These are phyloP conservation scores for Camelina hispida DNA, from an alignment of 345 rosid genomes.

Conservation along the genomic window DNA sequence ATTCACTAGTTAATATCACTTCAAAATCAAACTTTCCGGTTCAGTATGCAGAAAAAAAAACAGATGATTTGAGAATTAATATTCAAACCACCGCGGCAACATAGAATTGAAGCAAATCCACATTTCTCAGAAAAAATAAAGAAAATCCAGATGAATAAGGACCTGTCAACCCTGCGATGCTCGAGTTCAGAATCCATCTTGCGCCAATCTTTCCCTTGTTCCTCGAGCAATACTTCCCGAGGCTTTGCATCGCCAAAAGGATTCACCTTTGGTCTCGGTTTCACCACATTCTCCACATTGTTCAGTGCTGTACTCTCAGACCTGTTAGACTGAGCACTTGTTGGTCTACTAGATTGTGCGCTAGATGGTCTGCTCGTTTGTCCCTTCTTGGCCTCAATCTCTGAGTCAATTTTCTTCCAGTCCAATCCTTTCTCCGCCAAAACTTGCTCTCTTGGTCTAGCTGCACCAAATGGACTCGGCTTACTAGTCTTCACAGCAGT, in stretches of 20 bases:
- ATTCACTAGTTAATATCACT: conserved; percentile 12
- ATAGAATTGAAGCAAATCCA: background rate
- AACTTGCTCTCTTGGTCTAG: conserved; percentile 92
- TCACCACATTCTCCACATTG: conserved; percentile 62
- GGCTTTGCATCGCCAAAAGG: conserved; percentile 99
- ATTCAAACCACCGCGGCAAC: background rate
- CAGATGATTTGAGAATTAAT: background rate
- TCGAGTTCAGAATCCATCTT: conserved; percentile 90
- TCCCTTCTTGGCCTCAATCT: conserved; percentile 75
- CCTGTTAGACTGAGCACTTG: conserved; percentile 84
- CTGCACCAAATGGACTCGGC: conserved; percentile 89
- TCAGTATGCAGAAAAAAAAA: conserved; percentile 2
- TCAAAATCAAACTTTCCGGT: conserved; percentile 3
- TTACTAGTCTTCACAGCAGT: conserved; percentile 56
- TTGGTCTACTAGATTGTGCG: conserved; percentile 89
- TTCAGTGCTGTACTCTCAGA: conserved; percentile 74
- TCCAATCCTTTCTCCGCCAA: conserved; percentile 95
- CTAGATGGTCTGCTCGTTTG: conserved; percentile 82
- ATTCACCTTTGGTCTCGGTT: conserved; percentile 82
- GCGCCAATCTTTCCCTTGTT: conserved; percentile 92
- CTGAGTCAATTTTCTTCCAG: conserved; percentile 82
- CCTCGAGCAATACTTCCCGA: conserved; percentile 84
- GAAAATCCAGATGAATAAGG: conserved; percentile 22
- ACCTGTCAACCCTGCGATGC: conserved; percentile 79
- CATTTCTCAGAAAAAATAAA: background rate